Base-by-base conservation (phyloP, 1,284 basidiomycete species). In the Termitomyces sp. region DNA sequence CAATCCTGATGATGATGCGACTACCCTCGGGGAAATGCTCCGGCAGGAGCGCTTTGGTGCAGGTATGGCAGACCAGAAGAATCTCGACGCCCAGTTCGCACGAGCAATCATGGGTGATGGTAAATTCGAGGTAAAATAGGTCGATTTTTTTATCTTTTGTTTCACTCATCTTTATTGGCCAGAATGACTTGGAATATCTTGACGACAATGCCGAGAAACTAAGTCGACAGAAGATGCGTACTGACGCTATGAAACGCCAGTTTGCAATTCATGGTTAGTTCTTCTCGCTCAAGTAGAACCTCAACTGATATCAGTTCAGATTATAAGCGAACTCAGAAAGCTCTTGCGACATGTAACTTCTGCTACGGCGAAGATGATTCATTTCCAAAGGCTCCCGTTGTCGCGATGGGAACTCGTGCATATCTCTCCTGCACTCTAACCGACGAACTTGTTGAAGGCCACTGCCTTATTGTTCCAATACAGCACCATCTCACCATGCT, bases 181-280 rank as follows among this genome's bases (percentile, higher is more conserved):
- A 91, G 84, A 86, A 88, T 61, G 81, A 94, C 65, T 72, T 94
- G 19, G 96, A 98, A 46, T 97, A 98, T 63, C 88, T 97, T 60
- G 97, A 99, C 60, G 95, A 98, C 57, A 96, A 97, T 66, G 93
- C 93, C 0, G 94, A 97, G 62, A 87, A 84, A 59, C 79, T 99
- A 0, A 93, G 91, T 30, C 77, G 93, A 56, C 87, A 92, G 67
- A 96, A 95, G 72, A 94, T 97, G 90, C 90, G 93, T 55, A 86
- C 86, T 10, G 97, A 98, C 66, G 92, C 90, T 21, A 90, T 97
- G 84, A 99, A 96, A 71, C 81, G 96, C 34, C 90, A 94, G 60
- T 99, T 98, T 68, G 97, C 97, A 13, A 92, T 99, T 63, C 85
- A 97, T 55, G 93, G 93, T 92, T 58, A 41, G 78, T 66, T 5